Base-by-base conservation (phyloP, 2,329 filamentous ascomycete species). In the Nemania sp. region DNA sequence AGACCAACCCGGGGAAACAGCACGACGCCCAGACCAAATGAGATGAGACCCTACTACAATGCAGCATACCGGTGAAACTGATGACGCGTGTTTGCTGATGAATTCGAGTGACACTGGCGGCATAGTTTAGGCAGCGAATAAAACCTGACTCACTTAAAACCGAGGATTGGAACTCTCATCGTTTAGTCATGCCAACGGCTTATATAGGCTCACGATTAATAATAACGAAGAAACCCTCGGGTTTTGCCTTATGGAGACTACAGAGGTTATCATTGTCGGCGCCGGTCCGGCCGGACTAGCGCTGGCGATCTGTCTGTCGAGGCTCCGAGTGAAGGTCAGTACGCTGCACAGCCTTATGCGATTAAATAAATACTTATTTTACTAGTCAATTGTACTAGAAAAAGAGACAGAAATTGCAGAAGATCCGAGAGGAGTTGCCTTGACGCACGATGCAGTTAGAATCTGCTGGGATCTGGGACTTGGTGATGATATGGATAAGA, bases 251-350 rank as follows among this genome's bases (percentile, higher is more conserved):
- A 75, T 75, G 73, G 70, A 74, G 27, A 68, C 64, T 26, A 75
- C 74, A 18, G 69, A 75, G 22, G 74, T 75, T 15, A 63, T 76
- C 38, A 74, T 76, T 24, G 70, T 75, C 7, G 74, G 74, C 24
- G 73, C 73, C 35, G 74, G 74, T 2, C 74, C 74, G 20, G 62
- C 74, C 20, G 73, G 74, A 10, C 65, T 76, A 24, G 66, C 70
- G 13, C 54, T 76, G 22, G 73, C 66, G 11, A 67, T 76, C 11
- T 67, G 64, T 20, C 61, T 76, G 13, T 73, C 72, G 7, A 73
- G 69, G 53, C 70, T 74, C 57, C 64, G 70, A 43, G 53, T 76
- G 29, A 71, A 71, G 56, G 74, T 75, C 43, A 63, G 68, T 52
- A 32, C 56, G 55, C 52, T 45, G 13, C n/a, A 3, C 53, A 2